Evolutionary conservation across 257 asterid species (phyloP).

Genomic region (Anisodus tanguticus): DNA sequence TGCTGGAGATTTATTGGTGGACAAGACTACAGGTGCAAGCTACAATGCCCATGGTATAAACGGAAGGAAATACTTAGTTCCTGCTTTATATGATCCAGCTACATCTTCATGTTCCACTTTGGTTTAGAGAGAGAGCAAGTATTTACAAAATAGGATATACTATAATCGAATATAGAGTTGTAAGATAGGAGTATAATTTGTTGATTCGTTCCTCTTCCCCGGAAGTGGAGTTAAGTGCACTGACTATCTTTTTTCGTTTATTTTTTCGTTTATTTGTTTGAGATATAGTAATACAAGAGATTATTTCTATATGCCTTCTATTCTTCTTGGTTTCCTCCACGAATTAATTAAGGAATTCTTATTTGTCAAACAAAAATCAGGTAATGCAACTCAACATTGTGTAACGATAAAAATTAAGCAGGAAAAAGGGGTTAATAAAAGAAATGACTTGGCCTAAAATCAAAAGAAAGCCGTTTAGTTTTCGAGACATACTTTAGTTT

Average conservation of each 20-base stretch:
- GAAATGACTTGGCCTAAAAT: neutral
- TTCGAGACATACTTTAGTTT: no score
- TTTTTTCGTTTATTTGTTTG: neutral
- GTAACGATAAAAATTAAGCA: neutral
- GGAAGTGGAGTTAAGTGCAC: no score
- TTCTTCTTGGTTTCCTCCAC: neutral
- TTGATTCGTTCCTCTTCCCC: neutral
- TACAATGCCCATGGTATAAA: constrained; percentile 58
- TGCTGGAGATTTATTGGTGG: constrained; percentile 59
- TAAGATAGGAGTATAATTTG: neutral
- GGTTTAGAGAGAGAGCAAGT: constrained; percentile 33
- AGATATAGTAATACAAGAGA: neutral
- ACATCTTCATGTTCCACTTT: constrained; percentile 55
- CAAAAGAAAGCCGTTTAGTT: no score
- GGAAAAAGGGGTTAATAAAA: no score
- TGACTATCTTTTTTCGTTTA: no score
- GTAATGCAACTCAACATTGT: neutral
- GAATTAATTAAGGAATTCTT: neutral
- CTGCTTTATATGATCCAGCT: constrained; percentile 58
- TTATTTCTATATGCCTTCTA: neutral
- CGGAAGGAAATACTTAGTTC: constrained; percentile 54
- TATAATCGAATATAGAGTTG: neutral
- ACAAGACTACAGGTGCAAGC: constrained; percentile 58
- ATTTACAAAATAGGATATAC: neutral
- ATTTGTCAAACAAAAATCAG: neutral